Conservation (phyloP, 768 basidiomycete species). For the Tubosaeta sp. region DNA sequence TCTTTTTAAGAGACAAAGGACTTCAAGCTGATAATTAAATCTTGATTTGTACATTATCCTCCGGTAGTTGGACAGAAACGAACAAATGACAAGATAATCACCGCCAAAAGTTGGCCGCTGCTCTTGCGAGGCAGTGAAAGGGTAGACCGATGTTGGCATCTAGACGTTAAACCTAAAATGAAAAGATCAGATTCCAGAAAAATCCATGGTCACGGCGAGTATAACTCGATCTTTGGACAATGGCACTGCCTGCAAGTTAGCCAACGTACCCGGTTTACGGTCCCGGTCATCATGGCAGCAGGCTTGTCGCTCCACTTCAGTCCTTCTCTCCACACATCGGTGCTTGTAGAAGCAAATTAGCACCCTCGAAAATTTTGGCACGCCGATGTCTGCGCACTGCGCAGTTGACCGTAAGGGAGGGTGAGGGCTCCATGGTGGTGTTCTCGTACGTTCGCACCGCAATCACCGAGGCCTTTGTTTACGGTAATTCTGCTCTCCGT, state of each 20-base stretch:
- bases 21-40: conserved; percentile 6
- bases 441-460: neutral
- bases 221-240: neutral
- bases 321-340: neutral
- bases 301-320: neutral
- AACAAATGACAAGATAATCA: neutral
- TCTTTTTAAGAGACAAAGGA: conserved; percentile 14
- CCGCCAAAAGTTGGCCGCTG: neutral
- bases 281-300: neutral
- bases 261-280: neutral
- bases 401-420: too few species aligned
- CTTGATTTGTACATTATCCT: conserved; percentile 13
- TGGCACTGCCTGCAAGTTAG: neutral
- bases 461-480: conserved; percentile 2
- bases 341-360: neutral
- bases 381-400: neutral
- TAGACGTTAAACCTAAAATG: conserved; percentile 3
- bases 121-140: conserved; percentile 12
- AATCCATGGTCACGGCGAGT: neutral
- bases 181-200: conserved; percentile 5
- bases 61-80: neutral
- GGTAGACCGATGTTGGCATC: conserved; percentile 5
- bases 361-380: neutral
- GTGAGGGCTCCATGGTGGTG: neutral
- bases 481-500: conserved; percentile 1